phyloP scores from a whole-genome alignment of 257 asterid species.

The Apocynum venetum region DNA sequence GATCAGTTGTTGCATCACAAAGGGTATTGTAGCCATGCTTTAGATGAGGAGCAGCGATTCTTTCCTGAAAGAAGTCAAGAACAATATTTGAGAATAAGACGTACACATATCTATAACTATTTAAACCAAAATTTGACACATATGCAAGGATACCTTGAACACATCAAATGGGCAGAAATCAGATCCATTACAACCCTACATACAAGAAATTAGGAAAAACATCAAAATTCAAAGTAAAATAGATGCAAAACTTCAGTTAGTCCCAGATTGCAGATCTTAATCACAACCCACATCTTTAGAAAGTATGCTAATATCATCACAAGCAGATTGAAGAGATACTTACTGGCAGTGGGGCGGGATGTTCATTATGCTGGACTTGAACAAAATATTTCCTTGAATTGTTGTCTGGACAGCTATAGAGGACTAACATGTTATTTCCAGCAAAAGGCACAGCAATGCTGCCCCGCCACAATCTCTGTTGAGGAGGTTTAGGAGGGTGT shows the following conservation, averaged over 20 bases:
- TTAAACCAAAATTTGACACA: neutral
- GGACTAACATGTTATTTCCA: slow-evolving; percentile 83
- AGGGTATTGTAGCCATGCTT: slow-evolving; percentile 63
- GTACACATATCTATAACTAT: neutral
- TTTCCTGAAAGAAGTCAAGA: slow-evolving; percentile 44
- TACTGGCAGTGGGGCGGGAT: slow-evolving; percentile 67
- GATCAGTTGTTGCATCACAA: slow-evolving; percentile 39
- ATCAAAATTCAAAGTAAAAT: neutral
- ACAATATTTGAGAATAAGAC: slow-evolving; percentile 7
- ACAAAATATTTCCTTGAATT: slow-evolving; percentile 67
- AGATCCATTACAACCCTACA: slow-evolving; percentile 69
- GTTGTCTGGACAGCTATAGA: slow-evolving; percentile 61
- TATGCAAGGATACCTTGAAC: slow-evolving; percentile 54
- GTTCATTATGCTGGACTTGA: slow-evolving; percentile 84
- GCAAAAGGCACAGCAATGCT: slow-evolving; percentile 80
- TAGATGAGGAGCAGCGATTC: slow-evolving; percentile 77
- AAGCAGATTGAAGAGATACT: slow-evolving; percentile 20
- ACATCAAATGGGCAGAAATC: slow-evolving; percentile 78
- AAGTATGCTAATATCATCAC: neutral
- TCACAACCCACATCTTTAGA: neutral
- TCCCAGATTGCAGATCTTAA: neutral
- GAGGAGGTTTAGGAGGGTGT: slow-evolving; percentile 83
- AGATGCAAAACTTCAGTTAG: slow-evolving; percentile 6
- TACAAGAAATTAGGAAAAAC: slow-evolving; percentile 5
- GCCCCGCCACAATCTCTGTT: slow-evolving; percentile 77